Percentiles rank a stretch among this genome's conserved stretches.
Conservation (phyloP, 2,329 filamentous ascomycete species). For the Incumbomyces delicatus region DNA sequence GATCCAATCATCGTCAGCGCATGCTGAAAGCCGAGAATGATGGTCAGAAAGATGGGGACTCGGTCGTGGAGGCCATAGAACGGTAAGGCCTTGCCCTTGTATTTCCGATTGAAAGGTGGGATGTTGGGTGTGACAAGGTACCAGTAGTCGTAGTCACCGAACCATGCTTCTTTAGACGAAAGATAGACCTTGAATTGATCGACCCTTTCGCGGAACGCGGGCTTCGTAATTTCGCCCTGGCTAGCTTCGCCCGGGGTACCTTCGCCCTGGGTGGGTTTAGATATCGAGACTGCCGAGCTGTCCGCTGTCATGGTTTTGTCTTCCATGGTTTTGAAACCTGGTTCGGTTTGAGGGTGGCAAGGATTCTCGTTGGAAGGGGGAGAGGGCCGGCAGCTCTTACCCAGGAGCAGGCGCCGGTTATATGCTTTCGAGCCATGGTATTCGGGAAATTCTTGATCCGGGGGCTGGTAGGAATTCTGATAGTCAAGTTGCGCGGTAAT, state of each 20-base stretch:
- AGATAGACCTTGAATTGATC: conserved; percentile 19
- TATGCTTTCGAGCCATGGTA: no score
- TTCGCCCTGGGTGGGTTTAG: background rate
- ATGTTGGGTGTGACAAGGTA: conserved; percentile 47
- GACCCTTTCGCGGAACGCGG: conserved; percentile 1
- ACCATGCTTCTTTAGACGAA: conserved; percentile 32
- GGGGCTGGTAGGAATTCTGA: no score
- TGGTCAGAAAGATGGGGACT: conserved; percentile 64
- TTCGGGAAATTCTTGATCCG: no score
- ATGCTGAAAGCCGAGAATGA: conserved; percentile 71
- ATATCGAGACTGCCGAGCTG: conserved; percentile 4
- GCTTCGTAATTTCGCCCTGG: background rate
- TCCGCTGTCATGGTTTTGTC: conserved; percentile 8
- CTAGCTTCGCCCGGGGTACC: background rate
- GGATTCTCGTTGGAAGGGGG: no score
- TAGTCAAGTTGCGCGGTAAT: no score
- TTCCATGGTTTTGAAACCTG: conserved; percentile 1
- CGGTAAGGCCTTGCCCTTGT: conserved; percentile 48
- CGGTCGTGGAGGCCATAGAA: conserved; percentile 76
- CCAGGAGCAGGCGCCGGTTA: no score
- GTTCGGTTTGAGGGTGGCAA: no score
- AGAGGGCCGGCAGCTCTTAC: no score
- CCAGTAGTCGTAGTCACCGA: conserved; percentile 46
- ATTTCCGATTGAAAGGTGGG: conserved; percentile 40
- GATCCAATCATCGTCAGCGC: conserved; percentile 66